Base-by-base conservation (phyloP, 164 flowering plant genomes). In the Aristolochia californica region DNA sequence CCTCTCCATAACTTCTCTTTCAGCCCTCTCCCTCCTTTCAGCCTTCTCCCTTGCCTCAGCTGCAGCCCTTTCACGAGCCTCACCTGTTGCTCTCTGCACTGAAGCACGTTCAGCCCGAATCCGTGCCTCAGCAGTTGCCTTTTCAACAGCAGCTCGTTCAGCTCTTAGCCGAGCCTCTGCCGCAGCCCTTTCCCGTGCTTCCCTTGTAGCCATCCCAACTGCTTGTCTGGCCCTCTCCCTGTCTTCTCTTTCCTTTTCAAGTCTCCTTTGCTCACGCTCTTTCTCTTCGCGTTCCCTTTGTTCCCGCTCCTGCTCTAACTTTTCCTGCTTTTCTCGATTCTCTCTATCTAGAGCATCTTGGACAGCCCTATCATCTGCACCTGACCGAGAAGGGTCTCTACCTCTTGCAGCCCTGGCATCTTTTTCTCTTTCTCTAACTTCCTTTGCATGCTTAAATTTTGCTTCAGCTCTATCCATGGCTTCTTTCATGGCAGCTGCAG, bases 401-500 rank as follows among this genome's bases (percentile, higher is more conserved):
- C 54, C 77, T 75, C 74, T 85, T 60, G 74, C 67, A 63, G 81
- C 72, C 71, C 75, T 88, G 25, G 80, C 76, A 70, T 70, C 60
- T 44, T 57, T 68, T 62, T 78, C 96, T 66, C 88, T 85, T 72
- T 84, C 94, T 67, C 89, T 80, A 52, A 80, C 77, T 67, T 78
- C 97, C 71, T 68, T 87, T 26, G 90, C 95, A 68, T 85, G 86
- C 62, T 81, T 84, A 53, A 91, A 81, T 64, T 84, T 88, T 48
- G 91, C 89, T 78, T 91, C 94, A 53, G 96, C 97, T 68, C 75
- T 85, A 62, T 84, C 89, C 97, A 84, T 81, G 21, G 87, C 95
- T 58, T 80, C 87, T 66, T 87, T 82, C 87, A 78, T 83, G 12
- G 81, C 89, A 58, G 90, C 90, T 21, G 89, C 84, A 48, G 88